A percentile compares a stretch with the other conserved stretches of the same genome.
Evolutionary conservation across 257 asterid species (phyloP).

Genomic region (Plantago ovata): DNA sequence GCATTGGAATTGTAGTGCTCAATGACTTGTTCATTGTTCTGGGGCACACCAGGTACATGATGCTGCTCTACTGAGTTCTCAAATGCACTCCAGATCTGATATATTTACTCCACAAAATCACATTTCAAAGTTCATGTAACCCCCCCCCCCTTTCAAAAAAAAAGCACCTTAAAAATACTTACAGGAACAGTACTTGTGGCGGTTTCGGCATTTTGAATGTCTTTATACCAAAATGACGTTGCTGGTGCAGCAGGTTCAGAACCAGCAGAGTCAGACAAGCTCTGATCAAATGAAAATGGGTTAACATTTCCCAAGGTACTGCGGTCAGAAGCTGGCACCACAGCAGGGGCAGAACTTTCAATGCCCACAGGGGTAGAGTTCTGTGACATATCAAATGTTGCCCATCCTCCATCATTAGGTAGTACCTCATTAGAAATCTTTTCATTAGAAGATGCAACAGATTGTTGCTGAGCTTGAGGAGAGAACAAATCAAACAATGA

Average conservation of each 20-base stretch:
- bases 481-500: constrained; percentile 48
- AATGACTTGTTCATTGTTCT: constrained; percentile 28
- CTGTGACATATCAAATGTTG: constrained; percentile 41
- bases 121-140: not conserved
- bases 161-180: no score
- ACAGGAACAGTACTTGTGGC: constrained; percentile 32
- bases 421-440: constrained; percentile 22
- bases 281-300: constrained; percentile 40
- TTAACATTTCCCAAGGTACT: constrained; percentile 28
- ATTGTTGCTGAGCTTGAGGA: constrained; percentile 34
- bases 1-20: constrained; percentile 33
- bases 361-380: constrained; percentile 30
- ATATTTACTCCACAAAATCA: constrained; percentile 16
- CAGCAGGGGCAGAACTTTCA: constrained; percentile 30
- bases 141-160: no score
- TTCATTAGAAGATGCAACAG: constrained; percentile 30
- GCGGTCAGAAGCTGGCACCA: constrained; percentile 40
- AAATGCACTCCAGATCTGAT: constrained; percentile 72
- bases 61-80: constrained; percentile 37
- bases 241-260: constrained; percentile 28
- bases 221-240: constrained; percentile 30
- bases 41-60: constrained; percentile 23
- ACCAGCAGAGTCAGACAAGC: constrained; percentile 25
- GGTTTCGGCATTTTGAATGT: constrained; percentile 25
- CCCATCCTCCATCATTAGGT: constrained; percentile 41